Evolutionary conservation across 768 basidiomycete genomes (phyloP).

Genomic region (Pleurotus citrinopileatus): DNA sequence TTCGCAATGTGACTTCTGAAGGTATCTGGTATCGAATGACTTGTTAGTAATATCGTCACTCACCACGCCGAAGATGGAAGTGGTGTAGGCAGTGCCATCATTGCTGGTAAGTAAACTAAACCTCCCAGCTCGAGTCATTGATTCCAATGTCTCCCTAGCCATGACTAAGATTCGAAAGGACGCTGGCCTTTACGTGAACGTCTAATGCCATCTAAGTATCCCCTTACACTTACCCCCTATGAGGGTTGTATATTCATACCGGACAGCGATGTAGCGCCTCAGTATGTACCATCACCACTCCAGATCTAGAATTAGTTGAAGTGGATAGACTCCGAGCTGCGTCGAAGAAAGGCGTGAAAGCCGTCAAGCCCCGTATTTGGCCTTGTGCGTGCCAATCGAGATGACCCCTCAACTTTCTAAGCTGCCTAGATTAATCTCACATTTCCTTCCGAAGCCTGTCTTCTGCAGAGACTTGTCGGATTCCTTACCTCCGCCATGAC

Average conservation of each 20-base stretch:
- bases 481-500: no score
- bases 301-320: neutral
- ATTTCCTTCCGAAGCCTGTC: no score
- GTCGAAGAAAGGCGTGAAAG: neutral
- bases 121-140: neutral
- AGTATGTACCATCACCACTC: slow-evolving; percentile 2
- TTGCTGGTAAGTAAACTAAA: slow-evolving; percentile 51
- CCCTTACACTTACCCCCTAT: neutral
- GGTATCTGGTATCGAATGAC: neutral
- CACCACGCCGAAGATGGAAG: slow-evolving; percentile 89
- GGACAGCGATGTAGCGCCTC: neutral
- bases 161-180: slow-evolving; percentile 88
- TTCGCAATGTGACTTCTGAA: slow-evolving; percentile 11
- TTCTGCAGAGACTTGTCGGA: no score
- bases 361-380: no score
- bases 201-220: slow-evolving; percentile 38
- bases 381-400: no score
- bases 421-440: no score
- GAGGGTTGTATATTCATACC: neutral
- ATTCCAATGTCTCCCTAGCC: slow-evolving; percentile 38
- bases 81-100: slow-evolving; percentile 95
- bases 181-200: slow-evolving; percentile 50
- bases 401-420: no score
- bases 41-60: slow-evolving; percentile 62
- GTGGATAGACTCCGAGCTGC: neutral